Conservation (phyloP, 768 basidiomycete genomes). For the Tulasnella sp. region DNA sequence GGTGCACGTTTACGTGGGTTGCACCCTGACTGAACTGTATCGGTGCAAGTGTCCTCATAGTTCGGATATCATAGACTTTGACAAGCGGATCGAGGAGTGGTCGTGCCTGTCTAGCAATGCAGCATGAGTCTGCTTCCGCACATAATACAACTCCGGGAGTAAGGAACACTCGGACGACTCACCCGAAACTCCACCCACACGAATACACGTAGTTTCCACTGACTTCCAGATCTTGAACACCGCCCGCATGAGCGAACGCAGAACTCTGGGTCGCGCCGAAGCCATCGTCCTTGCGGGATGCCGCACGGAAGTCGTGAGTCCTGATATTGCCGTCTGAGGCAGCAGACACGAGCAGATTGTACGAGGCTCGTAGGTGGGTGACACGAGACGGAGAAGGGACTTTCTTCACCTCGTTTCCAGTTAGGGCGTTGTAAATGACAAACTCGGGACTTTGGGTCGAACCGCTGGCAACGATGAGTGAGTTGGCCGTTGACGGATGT, state of each 20-base stretch:
- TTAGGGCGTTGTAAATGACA: constrained; percentile 57
- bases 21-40: constrained; percentile 81
- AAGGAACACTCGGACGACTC: constrained; percentile 15
- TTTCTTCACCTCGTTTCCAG: constrained; percentile 51
- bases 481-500: constrained; percentile 33
- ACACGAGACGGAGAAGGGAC: constrained; percentile 43
- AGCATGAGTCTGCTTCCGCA: constrained; percentile 10
- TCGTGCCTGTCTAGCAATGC: constrained; percentile 54
- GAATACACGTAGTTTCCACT: constrained; percentile 73
- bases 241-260: constrained; percentile 68
- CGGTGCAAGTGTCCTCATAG: constrained; percentile 68
- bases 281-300: constrained; percentile 34
- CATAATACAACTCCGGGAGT: not conserved
- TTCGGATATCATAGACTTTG: constrained; percentile 83
- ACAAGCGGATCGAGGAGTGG: constrained; percentile 86
- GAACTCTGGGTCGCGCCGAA: constrained; percentile 32
- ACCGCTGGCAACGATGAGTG: constrained; percentile 47
- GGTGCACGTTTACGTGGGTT: constrained; percentile 69
- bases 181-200: constrained; percentile 82
- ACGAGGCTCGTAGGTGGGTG: constrained; percentile 53
- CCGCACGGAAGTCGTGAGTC: constrained; percentile 56
- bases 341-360: constrained; percentile 52
- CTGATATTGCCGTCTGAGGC: constrained; percentile 63
- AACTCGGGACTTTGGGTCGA: constrained; percentile 40
- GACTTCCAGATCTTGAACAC: constrained; percentile 68